phyloP scores from a whole-genome alignment of 2,329 filamentous ascomycete species.

The Emericellopsis atlantica region DNA sequence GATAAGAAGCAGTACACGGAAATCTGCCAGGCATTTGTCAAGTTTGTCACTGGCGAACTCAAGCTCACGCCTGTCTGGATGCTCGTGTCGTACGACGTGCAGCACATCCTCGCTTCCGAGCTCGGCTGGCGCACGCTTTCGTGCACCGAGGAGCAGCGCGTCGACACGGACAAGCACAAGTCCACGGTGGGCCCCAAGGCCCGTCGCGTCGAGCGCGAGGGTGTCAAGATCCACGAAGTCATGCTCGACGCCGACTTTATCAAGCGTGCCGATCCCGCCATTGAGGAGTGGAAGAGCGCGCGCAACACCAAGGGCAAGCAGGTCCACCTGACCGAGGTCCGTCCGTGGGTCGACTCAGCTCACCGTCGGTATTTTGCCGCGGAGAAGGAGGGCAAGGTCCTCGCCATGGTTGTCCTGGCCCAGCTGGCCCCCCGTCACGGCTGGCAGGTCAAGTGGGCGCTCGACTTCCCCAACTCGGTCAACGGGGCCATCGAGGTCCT shows the following conservation, averaged over 20 bases:
- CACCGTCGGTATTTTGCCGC: conserved; percentile 83
- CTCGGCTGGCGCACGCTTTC: conserved; percentile 83
- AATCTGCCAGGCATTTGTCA: conserved; percentile 62
- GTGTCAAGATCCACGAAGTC: conserved; percentile 67
- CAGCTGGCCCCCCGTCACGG: conserved; percentile 71
- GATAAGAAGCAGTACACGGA: conserved; percentile 63
- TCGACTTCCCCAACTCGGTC: conserved; percentile 82
- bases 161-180: conserved; percentile 63
- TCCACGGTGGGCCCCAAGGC: conserved; percentile 58
- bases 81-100: conserved; percentile 65
- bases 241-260: conserved; percentile 58
- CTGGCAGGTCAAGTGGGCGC: conserved; percentile 92
- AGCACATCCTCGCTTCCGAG: conserved; percentile 67
- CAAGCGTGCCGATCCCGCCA: conserved; percentile 55
- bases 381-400: conserved; percentile 59
- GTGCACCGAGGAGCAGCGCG: conserved; percentile 78
- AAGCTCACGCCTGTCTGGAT: conserved; percentile 77
- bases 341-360: conserved; percentile 72
- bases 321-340: conserved; percentile 81
- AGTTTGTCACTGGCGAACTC: conserved; percentile 57
- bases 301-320: conserved; percentile 60
- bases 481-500: conserved; percentile 78
- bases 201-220: conserved; percentile 68
- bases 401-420: conserved; percentile 69
- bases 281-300: conserved; percentile 66